phyloP scores from a whole-genome alignment of 179 eudicot species.

The Beta corolliflora region DNA sequence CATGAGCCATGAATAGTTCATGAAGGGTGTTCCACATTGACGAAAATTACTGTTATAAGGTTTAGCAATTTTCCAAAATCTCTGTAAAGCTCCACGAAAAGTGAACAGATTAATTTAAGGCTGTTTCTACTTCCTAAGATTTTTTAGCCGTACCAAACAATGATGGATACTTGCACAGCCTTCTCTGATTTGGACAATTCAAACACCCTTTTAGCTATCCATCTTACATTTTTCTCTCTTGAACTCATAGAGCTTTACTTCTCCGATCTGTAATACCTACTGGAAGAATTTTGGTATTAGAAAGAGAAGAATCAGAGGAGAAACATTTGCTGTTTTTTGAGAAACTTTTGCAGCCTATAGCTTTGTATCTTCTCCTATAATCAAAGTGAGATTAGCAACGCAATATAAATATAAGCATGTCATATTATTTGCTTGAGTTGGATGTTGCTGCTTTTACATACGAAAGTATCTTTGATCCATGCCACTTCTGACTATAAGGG shows the following conservation, averaged over 20 bases:
- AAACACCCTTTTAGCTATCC: background rate
- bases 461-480: background rate
- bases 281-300: background rate
- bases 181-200: background rate
- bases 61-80: background rate
- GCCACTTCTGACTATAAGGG: conserved; percentile 9
- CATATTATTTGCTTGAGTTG: background rate
- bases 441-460: background rate
- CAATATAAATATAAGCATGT: background rate
- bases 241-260: background rate
- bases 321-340: background rate
- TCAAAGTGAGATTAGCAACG: background rate
- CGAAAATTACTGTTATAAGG: no score
- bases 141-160: background rate
- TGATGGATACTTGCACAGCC: no score
- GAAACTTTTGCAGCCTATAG: background rate
- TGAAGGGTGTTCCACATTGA: background rate
- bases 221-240: background rate
- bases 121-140: background rate
- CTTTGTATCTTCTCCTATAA: background rate
- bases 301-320: background rate
- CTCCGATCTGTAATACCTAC: background rate
- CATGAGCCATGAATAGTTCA: background rate
- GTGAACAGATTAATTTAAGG: background rate
- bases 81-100: background rate